phyloP scores from a whole-genome alignment of 2,329 filamentous ascomycete genomes.

The Sphaerostilbella broomeana region DNA sequence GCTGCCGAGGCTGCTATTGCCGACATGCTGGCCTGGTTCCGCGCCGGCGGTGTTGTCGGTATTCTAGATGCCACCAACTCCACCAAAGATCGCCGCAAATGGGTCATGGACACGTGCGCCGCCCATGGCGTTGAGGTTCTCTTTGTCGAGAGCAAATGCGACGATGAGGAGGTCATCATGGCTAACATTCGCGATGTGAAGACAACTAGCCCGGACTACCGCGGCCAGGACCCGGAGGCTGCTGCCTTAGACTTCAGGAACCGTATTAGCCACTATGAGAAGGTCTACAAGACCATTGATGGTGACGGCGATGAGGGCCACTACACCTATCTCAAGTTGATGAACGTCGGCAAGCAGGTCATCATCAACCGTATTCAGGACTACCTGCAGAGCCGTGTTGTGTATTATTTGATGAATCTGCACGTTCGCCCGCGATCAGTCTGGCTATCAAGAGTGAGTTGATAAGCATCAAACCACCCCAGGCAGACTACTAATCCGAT shows the following conservation, averaged over 20 bases:
- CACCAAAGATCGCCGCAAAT: slow-evolving; percentile 79
- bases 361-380: slow-evolving; percentile 98
- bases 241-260: slow-evolving; percentile 89
- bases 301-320: slow-evolving; percentile 71
- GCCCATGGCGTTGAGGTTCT: slow-evolving; percentile 78
- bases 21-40: slow-evolving; percentile 95
- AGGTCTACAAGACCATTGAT: slow-evolving; percentile 90
- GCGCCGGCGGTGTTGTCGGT: slow-evolving; percentile 72
- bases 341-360: slow-evolving; percentile 91
- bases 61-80: slow-evolving; percentile 97
- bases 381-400: slow-evolving; percentile 90
- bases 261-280: slow-evolving; percentile 94
- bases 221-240: slow-evolving; percentile 85
- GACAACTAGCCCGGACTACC: slow-evolving; percentile 90
- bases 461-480: background rate
- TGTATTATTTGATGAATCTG: slow-evolving; percentile 98
- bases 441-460: slow-evolving; percentile 82
- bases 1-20: slow-evolving; percentile 86
- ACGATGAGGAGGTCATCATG: slow-evolving; percentile 95
- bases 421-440: slow-evolving; percentile 96
- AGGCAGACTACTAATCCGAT: background rate
- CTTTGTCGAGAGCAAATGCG: slow-evolving; percentile 95
- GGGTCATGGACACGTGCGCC: slow-evolving; percentile 78
- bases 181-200: slow-evolving; percentile 97
- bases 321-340: slow-evolving; percentile 93